Conservation (phyloP, 805 yeast genomes). For the Zygoascus flipseniorum region DNA sequence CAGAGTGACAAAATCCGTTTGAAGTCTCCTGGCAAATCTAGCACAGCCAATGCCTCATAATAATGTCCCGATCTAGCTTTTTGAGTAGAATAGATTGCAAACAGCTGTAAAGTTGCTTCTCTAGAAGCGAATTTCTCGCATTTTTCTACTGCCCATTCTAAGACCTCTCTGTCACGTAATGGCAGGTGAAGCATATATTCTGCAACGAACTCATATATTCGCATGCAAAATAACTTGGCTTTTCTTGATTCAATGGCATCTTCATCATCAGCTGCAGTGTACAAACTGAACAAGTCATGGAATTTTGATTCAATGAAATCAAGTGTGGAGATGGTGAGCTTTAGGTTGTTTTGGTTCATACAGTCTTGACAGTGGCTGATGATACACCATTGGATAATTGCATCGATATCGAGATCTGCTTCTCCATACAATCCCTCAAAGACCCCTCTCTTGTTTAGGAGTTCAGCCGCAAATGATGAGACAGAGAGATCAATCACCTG, state of each 20-base stretch:
- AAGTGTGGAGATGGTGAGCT: background rate
- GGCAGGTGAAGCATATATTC: background rate
- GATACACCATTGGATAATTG: constrained; percentile 20
- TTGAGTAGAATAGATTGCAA: background rate
- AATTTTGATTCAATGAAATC: background rate
- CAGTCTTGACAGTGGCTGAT: constrained; percentile 21
- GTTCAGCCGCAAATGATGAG: constrained; percentile 25
- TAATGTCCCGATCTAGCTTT: background rate
- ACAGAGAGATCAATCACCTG: constrained; percentile 22
- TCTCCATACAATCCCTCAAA: constrained; percentile 19
- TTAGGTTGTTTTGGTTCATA: constrained; percentile 3
- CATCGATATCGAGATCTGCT: constrained; percentile 4
- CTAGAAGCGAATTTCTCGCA: background rate
- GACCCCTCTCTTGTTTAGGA: constrained; percentile 22
- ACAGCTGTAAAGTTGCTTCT: background rate
- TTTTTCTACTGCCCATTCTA: background rate
- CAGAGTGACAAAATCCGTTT: constrained; percentile 14
- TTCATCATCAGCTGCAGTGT: background rate
- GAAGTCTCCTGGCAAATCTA: constrained; percentile 17
- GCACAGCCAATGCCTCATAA: constrained; percentile 19
- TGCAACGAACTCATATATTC: background rate
- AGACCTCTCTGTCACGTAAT: background rate
- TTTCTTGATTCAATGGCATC: background rate
- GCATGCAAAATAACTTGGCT: background rate
- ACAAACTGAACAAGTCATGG: background rate